Conservation (phyloP, 1,139 yeast genomes). For the Yarrowia galli region DNA sequence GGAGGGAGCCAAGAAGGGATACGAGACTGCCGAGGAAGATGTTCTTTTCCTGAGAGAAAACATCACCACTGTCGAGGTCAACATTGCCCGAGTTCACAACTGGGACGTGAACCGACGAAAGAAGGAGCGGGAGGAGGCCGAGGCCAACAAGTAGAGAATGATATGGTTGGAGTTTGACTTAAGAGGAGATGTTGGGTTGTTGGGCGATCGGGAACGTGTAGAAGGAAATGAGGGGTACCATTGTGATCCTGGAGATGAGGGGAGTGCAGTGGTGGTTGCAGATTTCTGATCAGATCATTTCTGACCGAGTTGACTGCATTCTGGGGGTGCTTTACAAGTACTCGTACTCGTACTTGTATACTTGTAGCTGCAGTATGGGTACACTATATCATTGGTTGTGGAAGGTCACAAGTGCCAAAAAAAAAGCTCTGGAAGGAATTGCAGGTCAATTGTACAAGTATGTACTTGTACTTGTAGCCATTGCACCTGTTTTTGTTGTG, state of each 20-base stretch:
- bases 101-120: conserved; percentile 93
- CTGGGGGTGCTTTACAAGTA: no score
- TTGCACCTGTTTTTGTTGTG: no score
- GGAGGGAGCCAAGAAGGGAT: conserved; percentile 65
- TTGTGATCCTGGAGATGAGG: not conserved
- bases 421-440: no score
- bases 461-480: no score
- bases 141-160: conserved; percentile 7
- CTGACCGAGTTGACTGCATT: not conserved
- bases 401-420: no score
- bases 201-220: not conserved
- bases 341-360: no score
- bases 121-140: conserved; percentile 48
- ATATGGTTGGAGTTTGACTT: not conserved
- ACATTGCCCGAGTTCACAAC: conserved; percentile 91
- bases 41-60: conserved; percentile 88
- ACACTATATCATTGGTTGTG: no score
- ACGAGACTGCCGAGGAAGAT: conserved; percentile 75
- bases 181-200: not conserved
- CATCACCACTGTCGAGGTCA: conserved; percentile 97
- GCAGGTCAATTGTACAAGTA: no score
- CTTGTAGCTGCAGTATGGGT: no score
- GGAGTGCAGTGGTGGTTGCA: no score
- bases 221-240: not conserved
- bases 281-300: not conserved